phyloP scores from a whole-genome alignment of 2,329 filamentous ascomycete genomes.

The Arthrobotrys conoides region DNA sequence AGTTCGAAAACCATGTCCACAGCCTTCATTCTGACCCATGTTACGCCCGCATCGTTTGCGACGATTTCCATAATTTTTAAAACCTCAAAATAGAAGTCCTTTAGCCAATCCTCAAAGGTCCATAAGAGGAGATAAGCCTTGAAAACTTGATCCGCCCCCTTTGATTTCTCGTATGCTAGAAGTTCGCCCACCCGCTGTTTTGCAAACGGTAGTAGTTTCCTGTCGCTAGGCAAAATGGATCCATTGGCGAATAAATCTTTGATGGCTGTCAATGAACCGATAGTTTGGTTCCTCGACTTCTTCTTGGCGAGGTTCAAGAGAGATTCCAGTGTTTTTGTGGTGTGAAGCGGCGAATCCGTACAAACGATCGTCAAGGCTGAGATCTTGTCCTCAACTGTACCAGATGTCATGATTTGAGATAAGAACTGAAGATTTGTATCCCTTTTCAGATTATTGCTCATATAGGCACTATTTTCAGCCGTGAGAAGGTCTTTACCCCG shows the following conservation, averaged over 20 bases:
- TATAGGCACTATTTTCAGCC: constrained; percentile 82
- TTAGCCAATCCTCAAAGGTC: constrained; percentile 96
- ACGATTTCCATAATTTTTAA: constrained; percentile 91
- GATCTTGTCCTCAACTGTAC: constrained; percentile 96
- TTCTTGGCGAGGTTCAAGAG: constrained; percentile 88
- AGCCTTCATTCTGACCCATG: constrained; percentile 85
- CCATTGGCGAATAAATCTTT: constrained; percentile 95
- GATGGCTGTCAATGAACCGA: constrained; percentile 90
- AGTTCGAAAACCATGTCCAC: constrained; percentile 93
- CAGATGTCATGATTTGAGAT: constrained; percentile 95
- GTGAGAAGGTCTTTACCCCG: constrained; percentile 83
- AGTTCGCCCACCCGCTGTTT: constrained; percentile 76
- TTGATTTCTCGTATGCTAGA: constrained; percentile 77
- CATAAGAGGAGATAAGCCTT: constrained; percentile 85
- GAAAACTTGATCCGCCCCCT: constrained; percentile 73
- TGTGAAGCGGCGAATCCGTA: constrained; percentile 96
- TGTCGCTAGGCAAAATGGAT: constrained; percentile 83
- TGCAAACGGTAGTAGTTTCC: constrained; percentile 83
- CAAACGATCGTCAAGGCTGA: constrained; percentile 93
- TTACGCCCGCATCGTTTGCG: constrained; percentile 93
- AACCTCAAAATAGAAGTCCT: constrained; percentile 92
- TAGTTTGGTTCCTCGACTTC: constrained; percentile 90
- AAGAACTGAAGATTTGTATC: constrained; percentile 96
- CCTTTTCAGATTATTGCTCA: constrained; percentile 77
- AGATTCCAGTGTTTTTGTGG: constrained; percentile 87